phyloP scores from a whole-genome alignment of 1,284 basidiomycete species.

The Pseudozyma hubeiensis region DNA sequence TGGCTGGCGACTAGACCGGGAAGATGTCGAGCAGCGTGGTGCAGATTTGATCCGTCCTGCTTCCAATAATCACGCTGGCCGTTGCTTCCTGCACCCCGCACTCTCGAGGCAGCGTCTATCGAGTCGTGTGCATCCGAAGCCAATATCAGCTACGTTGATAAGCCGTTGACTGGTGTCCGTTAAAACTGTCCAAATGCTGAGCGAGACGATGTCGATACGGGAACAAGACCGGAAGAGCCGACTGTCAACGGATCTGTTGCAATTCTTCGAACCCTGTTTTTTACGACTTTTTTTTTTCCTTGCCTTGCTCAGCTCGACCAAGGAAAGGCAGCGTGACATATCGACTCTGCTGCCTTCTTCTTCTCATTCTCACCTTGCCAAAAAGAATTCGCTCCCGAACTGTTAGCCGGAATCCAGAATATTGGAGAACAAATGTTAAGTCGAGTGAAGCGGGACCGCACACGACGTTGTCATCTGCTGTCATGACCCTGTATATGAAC shows the following conservation, averaged over 20 bases:
- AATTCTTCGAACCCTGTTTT: background rate
- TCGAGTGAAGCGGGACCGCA: background rate
- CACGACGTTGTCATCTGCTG: background rate
- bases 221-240: conserved; percentile 33
- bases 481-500: no score
- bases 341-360: background rate
- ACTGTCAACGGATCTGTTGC: background rate
- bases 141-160: no score
- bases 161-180: background rate
- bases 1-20: conserved; percentile 15
- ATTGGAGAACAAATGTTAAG: background rate
- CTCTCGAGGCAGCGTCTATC: no score
- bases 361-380: background rate
- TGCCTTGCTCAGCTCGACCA: background rate
- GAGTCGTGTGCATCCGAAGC: no score
- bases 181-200: background rate
- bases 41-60: no score
- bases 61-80: no score
- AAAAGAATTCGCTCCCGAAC: conserved; percentile 23
- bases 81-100: no score
- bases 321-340: no score
- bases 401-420: conserved; percentile 9
- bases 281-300: conserved; percentile 7
- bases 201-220: conserved; percentile 24
- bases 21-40: background rate